These are phyloP conservation scores for Rhizoclosmatium sp. DNA, from an alignment of 192 early-diverging fungal genomes.

Conservation along the genomic window DNA sequence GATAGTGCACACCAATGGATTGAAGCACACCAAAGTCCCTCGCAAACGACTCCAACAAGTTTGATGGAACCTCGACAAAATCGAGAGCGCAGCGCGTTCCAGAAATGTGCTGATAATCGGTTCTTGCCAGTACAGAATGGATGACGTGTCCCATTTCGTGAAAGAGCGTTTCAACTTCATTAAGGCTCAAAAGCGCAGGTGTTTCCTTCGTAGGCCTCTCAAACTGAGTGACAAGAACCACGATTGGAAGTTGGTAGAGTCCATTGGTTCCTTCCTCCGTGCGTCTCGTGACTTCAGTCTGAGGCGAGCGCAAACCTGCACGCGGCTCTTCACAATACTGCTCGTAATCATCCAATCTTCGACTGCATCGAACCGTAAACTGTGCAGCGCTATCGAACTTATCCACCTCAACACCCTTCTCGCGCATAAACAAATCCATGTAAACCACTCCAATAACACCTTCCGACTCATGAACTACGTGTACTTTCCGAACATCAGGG, in stretches of 20 bases:
- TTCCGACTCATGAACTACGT: slow-evolving; percentile 89
- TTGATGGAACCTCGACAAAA: slow-evolving; percentile 97
- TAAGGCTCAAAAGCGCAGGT: slow-evolving; percentile 75
- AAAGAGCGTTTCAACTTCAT: slow-evolving; percentile 94
- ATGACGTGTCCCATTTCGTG: slow-evolving; percentile 97
- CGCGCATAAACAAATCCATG: slow-evolving; percentile 88
- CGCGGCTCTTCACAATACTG: background rate
- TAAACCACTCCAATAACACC: slow-evolving; percentile 91
- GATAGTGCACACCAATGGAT: slow-evolving; percentile 78
- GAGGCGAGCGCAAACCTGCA: slow-evolving; percentile 8
- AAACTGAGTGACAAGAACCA: slow-evolving; percentile 59
- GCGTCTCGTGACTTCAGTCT: slow-evolving; percentile 27
- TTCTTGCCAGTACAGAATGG: slow-evolving; percentile 85
- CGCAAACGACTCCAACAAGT: slow-evolving; percentile 94
- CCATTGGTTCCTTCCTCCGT: slow-evolving; percentile 33
- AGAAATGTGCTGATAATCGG: slow-evolving; percentile 95
- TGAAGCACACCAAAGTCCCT: slow-evolving; percentile 74
- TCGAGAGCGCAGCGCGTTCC: slow-evolving; percentile 95
- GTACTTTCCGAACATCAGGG: slow-evolving; percentile 85
- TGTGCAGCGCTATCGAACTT: slow-evolving; percentile 88
- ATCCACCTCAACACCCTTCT: slow-evolving; percentile 54
- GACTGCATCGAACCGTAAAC: slow-evolving; percentile 91
- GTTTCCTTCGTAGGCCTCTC: slow-evolving; percentile 25
- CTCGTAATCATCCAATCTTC: slow-evolving; percentile 84
- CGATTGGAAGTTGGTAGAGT: slow-evolving; percentile 59